Conservation (phyloP, 2,329 filamentous ascomycete species). For the Ceratocystis ficicola region DNA sequence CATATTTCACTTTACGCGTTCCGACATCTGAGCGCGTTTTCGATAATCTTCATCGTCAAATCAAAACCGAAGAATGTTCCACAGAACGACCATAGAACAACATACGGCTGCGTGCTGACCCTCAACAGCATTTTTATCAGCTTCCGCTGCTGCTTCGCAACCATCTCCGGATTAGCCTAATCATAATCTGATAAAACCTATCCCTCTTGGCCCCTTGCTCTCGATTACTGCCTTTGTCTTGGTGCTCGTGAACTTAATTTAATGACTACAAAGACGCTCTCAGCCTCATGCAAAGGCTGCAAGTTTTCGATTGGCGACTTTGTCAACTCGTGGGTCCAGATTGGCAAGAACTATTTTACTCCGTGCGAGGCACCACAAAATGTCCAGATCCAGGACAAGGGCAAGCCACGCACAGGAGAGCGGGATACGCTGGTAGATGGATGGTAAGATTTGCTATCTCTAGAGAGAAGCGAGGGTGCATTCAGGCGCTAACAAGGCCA, state of each 20-base stretch:
- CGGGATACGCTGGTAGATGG: slow-evolving; percentile 30
- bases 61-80: background rate
- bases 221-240: background rate
- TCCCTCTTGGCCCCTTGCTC: background rate
- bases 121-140: background rate
- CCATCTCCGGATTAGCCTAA: background rate
- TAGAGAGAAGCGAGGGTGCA: background rate
- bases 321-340: slow-evolving; percentile 32
- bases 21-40: background rate
- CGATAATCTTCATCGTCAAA: background rate
- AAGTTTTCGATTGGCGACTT: slow-evolving; percentile 28
- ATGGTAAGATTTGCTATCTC: slow-evolving; percentile 27
- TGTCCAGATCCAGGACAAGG: slow-evolving; percentile 25
- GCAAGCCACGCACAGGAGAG: slow-evolving; percentile 28
- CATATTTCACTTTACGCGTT: slow-evolving; percentile 10
- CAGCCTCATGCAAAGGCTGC: slow-evolving; percentile 29
- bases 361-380: slow-evolving; percentile 27
- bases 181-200: background rate
- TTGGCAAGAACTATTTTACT: slow-evolving; percentile 33
- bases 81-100: background rate
- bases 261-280: slow-evolving; percentile 23
- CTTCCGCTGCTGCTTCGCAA: background rate
- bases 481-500: background rate
- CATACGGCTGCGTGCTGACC: background rate
- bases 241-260: background rate